These are phyloP conservation scores for Cymbopogon citratus DNA, from an alignment of 176 grass and related monocot genomes.

Conservation along the genomic window DNA sequence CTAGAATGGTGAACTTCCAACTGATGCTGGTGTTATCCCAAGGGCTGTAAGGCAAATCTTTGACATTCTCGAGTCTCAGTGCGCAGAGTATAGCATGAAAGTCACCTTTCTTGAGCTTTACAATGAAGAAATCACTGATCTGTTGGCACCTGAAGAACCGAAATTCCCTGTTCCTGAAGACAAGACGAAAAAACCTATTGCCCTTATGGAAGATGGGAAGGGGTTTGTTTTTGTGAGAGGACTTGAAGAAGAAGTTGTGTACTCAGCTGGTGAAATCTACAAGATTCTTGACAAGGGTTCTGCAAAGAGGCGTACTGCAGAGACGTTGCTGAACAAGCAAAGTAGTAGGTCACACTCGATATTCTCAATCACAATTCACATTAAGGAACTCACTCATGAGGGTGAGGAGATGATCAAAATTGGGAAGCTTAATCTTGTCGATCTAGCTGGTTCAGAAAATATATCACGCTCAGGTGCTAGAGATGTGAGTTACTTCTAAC, in stretches of 20 bases:
- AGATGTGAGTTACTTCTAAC: conserved; percentile 74
- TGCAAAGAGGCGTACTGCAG: conserved; percentile 93
- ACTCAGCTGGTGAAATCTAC: conserved; percentile 89
- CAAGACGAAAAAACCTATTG: conserved; percentile 95
- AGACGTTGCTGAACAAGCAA: conserved; percentile 98
- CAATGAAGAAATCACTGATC: conserved; percentile 96
- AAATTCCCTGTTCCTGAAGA: conserved; percentile 81
- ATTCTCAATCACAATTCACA: conserved; percentile 99
- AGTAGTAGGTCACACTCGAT: conserved; percentile 98
- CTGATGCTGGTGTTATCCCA: conserved; percentile 94
- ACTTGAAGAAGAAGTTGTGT: conserved; percentile 95
- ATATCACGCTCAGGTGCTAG: conserved; percentile 97
- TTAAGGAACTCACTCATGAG: conserved; percentile 92
- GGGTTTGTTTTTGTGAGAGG: conserved; percentile 97
- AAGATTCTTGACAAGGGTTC: conserved; percentile 99
- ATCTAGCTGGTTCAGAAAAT: conserved; percentile 99
- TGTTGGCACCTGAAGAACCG: conserved; percentile 76
- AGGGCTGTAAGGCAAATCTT: conserved; percentile 89
- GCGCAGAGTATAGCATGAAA: conserved; percentile 98
- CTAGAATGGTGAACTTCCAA: conserved; percentile 89
- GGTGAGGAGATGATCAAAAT: conserved; percentile 99
- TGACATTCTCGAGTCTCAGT: conserved; percentile 81
- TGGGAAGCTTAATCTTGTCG: conserved; percentile 99
- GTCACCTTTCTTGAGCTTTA: conserved; percentile 98
- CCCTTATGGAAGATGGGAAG: conserved; percentile 99